Base-by-base conservation (phyloP, 169 alveolate species). In the Plasmodium inui region DNA sequence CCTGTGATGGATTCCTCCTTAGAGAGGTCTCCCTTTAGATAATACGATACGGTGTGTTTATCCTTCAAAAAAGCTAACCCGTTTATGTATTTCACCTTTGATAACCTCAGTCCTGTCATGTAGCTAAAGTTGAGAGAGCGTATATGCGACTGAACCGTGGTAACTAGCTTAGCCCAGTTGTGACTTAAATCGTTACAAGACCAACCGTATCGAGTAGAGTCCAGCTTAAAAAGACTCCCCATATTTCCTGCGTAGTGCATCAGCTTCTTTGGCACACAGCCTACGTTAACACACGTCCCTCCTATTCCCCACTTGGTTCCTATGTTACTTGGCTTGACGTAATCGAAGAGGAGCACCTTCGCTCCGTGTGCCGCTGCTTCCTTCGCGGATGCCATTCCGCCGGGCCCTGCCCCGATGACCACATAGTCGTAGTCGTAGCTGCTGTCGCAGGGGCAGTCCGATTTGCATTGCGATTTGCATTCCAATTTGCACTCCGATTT, bases 251-350 rank as follows among this genome's bases (percentile, higher is more conserved):
- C 98, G 92, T 97, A 98, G 84, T 99, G 99, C 99, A 99, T 98
- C 93, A 99, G 96, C 95, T 99, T 99, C 96, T 99, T 99, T 14
- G 99, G 99, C 34, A 99, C 99, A 92, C 99, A 99, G 14, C 99
- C 99, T 6, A 99, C 99, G 94, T 99, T 99, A 10, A 99, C 99
- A 90, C 99, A 99, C 7, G 99, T 99, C 10, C 99, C 99, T 61
- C 99, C 99, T 10, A 98, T 82, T 10, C 97, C 96, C 99, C 99
- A 99, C 53, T 97, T 96, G 0, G 99, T 97, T 41, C 99, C 99
- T 55, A 96, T 94, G 14, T 99, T 99, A 10, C 99, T 96, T 26
- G 99, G 99, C 79, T 97, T 97, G 3, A 99, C 99, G 94, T 95
- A 98, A 92, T 99, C 99, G 28, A 99, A 98, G 5, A 99, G 83